Evolutionary conservation across 2,329 filamentous ascomycete genomes (phyloP), one percentile per base, ranked within the genome.

Genomic region (Nothophaeocryptopus gaeumannii): DNA sequence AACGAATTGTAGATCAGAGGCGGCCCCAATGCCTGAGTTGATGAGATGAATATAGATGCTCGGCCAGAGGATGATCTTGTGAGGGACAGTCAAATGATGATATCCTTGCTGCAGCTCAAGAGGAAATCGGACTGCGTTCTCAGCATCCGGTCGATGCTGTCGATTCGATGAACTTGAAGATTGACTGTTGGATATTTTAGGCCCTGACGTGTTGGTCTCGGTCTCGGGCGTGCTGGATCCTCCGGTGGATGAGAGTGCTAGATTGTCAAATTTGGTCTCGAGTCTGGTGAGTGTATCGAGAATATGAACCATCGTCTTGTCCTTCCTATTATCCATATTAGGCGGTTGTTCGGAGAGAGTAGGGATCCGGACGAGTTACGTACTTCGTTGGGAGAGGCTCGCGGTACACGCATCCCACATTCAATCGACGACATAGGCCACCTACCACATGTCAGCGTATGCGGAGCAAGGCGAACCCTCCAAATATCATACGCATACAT

Each of bases 321-420:
- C 81, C 67, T 84, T 84, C 63, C 80, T 83, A 59, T 36, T n/a
- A 44, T 31, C 15, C 13, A 16, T 33, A 33, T 39, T 39, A 39
- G 20, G 37, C 33, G 35, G 20, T 40, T 5, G 26, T 5, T 26
- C 5, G 9, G 26, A 14, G 31, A 9, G n/a, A 33, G 47, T 20
- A 33, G 36, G n/a, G 1, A 30, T 12, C 29, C 32, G 14, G 16
- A 12, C 10, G 15, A 10, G 13, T 30, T 12, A 74, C 78, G 70
- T 74, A 83, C 80, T 84, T 84, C 45, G 81, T 84, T 32, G 80
- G 80, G 58, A 78, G 75, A 20, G 80, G 78, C 56, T 82, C 79
- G 58, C 79, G 72, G 63, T 85, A 85, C 54, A 74, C 72, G 64
- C 82, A 85, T 34, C 79, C 76, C 53, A 81, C 72, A 59, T 78